Evolutionary conservation across 2,329 filamentous ascomycete genomes (phyloP).

Genomic region (Calonectria pseudoturangicola): DNA sequence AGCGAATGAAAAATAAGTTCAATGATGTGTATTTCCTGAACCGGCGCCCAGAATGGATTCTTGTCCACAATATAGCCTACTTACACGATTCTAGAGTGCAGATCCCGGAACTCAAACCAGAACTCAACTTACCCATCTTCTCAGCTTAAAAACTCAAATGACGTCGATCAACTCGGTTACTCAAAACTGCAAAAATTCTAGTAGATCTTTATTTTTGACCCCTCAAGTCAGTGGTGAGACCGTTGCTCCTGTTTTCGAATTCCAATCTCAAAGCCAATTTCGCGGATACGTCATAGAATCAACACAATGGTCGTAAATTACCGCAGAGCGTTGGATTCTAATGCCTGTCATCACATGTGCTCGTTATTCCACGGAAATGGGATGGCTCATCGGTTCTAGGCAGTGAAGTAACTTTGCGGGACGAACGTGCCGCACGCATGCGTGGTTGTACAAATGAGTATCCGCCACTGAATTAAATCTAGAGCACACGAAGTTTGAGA

Average conservation of each 20-base stretch:
- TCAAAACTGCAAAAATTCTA: not conserved
- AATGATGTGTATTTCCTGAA: not conserved
- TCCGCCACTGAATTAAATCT: not conserved
- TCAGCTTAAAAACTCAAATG: not conserved
- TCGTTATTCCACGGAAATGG: not conserved
- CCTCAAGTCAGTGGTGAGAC: not conserved
- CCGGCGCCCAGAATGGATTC: not conserved
- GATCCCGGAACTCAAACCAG: constrained; percentile 9
- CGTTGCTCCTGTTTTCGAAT: constrained; percentile 6
- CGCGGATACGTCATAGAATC: not conserved
- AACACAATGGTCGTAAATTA: not conserved
- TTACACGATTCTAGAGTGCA: not conserved
- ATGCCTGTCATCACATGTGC: not conserved
- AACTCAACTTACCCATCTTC: not conserved
- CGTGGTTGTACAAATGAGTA: not conserved
- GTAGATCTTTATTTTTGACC: not conserved
- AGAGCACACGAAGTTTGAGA: not conserved
- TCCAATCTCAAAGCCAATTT: constrained; percentile 3
- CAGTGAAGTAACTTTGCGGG: not conserved
- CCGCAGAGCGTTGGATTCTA: not conserved
- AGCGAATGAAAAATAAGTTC: not conserved
- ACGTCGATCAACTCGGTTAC: not conserved
- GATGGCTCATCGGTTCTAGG: not conserved
- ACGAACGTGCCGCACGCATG: constrained; percentile 2
- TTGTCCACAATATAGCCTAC: not conserved